Evolutionary conservation across 257 asterid species (phyloP), one percentile per base, ranked within the genome.

Genomic region (Solanum chaucha): DNA sequence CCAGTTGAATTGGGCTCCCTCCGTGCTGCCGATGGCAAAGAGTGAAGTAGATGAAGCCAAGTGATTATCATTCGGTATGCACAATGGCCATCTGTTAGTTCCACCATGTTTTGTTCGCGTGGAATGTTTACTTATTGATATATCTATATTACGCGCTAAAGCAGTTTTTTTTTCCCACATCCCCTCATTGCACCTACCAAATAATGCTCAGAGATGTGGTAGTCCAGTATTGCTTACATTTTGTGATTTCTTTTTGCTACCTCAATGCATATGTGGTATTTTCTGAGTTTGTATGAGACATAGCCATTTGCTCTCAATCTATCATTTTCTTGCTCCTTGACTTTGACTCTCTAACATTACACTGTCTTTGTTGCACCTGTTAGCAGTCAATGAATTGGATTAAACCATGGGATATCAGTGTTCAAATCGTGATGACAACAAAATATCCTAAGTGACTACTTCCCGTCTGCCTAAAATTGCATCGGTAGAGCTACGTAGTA

Each of bases 21-120:
- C 1, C 90, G 94, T 7, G 93, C 92, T 70, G 94, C 92, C 28
- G 93, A 92, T 88, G 94, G 93, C 85, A 92, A 92, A 88, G 93
- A 92, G 70, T 92, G 85, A 90, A 80, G 65, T 26, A 44, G 65
- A 46, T 44, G 40, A 26, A 26, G 40, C 84, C 84, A 46, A 28
- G 84, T 44, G 64, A 78, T 22, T 44, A 46, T 80, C 41, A 2
- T 46, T 80, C 5, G 2, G 65, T 80, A 80, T 5, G 40, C 40
- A 80, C 2, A 2, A 28, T 5, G 5, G 41, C 67, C 85, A 2
- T 46, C 85, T 28, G 65, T 78, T 80, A 77, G 67, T 46, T 80
- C 84, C 84, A 46, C 67, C 40, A 46, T 80, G 84, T 46, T 80
- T 80, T 80, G 10, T 48, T 77, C 67, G 41, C 17, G 67, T 80